Base-by-base conservation (phyloP, 805 yeast genomes). In the Millerago galiae region DNA sequence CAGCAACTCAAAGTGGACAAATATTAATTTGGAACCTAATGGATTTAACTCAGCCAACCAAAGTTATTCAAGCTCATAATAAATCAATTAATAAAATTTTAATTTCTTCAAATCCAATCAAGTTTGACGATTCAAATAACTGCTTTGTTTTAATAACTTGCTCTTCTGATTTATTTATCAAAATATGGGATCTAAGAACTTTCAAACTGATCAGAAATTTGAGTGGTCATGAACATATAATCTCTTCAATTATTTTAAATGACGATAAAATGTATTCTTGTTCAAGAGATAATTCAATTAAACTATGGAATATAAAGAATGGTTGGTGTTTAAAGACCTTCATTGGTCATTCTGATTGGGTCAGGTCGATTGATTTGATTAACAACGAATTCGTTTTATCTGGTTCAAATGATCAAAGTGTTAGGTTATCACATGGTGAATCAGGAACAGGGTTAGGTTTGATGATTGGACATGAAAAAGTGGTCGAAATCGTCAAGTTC, bases 311-410 rank as follows among this genome's bases (percentile, higher is more conserved):
- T 59, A 55, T 82, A 7, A 61, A 67, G 3, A 70, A 77, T 4
- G 96, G 95, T 0, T 79, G 76, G 70, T 76, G 88, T 46, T 51
- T 77, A 14, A 71, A 73, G 46, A 76, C 85, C 1, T 76, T 88
- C 43, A 70, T 74, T 13, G 91, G 90, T 1, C 97, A 90, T 61
- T 74, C 85, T 9, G 96, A 88, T 50, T 90, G 97, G 97, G 88
- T 88, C 4, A 67, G 95, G 44, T 68, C 76, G 10, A 49, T 88
- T 2, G 87, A 80, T 47, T 56, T 69, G 2, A 59, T 66, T 4
- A 64, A 65, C 34, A 82, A 81, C 2, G 81, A 77, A 36, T 83
- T 72, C 48, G 45, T 86, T 4, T 46, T 87, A 16, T 79, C 90
- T 1, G 83, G 89, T 30, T 84, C 95, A 4, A 83, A 82, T 52